A percentile compares a stretch with the other conserved stretches of the same genome.
phyloP scores from a whole-genome alignment of 441 rosid genomes.

The Adansonia rubrostipa region DNA sequence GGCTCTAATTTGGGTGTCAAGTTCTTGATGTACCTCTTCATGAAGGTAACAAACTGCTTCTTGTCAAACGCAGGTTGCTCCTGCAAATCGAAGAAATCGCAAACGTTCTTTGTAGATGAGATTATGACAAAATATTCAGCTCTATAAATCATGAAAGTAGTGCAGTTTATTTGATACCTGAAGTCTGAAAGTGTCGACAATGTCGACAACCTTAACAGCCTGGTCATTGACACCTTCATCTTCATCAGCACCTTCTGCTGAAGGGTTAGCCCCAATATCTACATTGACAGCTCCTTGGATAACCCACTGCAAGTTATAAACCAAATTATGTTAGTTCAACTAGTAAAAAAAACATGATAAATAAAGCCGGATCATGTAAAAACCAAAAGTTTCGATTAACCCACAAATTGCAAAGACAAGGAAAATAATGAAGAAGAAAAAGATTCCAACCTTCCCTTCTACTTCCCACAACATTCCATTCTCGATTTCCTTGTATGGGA shows the following conservation, averaged over 20 bases:
- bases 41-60: conserved; percentile 67
- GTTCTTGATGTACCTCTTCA: conserved; percentile 77
- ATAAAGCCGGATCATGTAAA: background rate
- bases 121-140: background rate
- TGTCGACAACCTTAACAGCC: conserved; percentile 77
- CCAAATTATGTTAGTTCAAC: conserved; percentile 8
- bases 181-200: conserved; percentile 86
- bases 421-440: background rate
- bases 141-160: background rate
- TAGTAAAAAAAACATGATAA: background rate
- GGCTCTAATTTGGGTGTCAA: conserved; percentile 57
- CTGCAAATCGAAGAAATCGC: conserved; percentile 35
- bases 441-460: conserved; percentile 68
- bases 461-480: conserved; percentile 83
- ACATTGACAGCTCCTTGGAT: conserved; percentile 70
- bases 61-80: conserved; percentile 92
- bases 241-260: conserved; percentile 78
- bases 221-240: conserved; percentile 89
- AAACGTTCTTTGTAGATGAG: too few relatives aligned
- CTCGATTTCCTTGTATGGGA: conserved; percentile 70
- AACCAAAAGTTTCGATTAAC: background rate
- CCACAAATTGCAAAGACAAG: background rate
- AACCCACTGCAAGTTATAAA: conserved; percentile 63
- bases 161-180: conserved; percentile 55
- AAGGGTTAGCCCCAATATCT: conserved; percentile 89